Base-by-base conservation (phyloP, 768 basidiomycete species). In the Dentipellis sp. region DNA sequence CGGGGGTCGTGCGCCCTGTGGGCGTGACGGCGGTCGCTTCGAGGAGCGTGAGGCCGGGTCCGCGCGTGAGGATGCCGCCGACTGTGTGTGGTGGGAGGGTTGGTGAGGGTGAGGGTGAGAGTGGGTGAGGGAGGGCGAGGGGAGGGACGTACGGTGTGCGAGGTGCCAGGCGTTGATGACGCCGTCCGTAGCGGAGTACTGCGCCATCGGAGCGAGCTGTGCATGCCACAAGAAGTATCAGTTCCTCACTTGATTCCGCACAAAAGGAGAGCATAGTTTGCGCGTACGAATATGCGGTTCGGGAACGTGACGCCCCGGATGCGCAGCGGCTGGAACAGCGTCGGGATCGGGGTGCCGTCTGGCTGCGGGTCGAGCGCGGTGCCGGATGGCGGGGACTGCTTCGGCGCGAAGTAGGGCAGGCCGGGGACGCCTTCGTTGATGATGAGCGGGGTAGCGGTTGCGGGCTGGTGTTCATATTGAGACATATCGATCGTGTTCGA, bases 21-120 rank as follows among this genome's bases (percentile, higher is more conserved):
- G 79, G 75, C 8, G 72, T 61, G 16, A 87, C 78, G 9, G 81
- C 80, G 0, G 82, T 80, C 1, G 86, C 86, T 68, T 91, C 88
- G 21, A 86, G 68, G 46, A 82, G 72, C 54, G 83, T 75, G 1
- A 81, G 69, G 0, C 82, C 84, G 0, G 85, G 78, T 2, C 75
- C 72, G 11, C 80, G 77, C 6, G 72, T 75, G 49, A 78, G 63
- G 52, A 83, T 79, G 47, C 16, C 51, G 10, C 52, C 17, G 53
- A 29, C 29, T 21, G 21, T 16, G 19, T 14, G 47, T n/a, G n/a
- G n/a, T n/a, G n/a, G n/a, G n/a, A n/a, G n/a, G n/a, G n/a, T n/a
- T n/a, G n/a, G n/a, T n/a, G 35, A 11, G 22, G 4, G 42, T 2
- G 42, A 7, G 12, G 17, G 47, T 21, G 14, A 19, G n/a, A 21